Conservation (phyloP, 2,329 filamentous ascomycete genomes). For the Aspergillus piperis region DNA sequence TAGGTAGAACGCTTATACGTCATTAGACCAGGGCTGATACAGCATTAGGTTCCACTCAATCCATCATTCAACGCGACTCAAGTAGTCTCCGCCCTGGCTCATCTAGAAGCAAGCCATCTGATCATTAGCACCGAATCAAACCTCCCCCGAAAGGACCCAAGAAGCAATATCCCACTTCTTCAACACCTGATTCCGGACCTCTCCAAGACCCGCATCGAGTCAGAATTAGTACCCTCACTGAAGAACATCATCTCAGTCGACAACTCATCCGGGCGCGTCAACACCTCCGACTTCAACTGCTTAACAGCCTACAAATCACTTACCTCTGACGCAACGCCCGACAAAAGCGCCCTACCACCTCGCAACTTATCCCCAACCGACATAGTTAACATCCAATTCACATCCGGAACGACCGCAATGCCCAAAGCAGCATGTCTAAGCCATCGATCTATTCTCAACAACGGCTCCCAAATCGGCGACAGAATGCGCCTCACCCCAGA, state of each 20-base stretch:
- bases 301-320: constrained; percentile 52
- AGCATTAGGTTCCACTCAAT: constrained; percentile 74
- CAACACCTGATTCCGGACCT: constrained; percentile 56
- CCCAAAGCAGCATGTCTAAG: constrained; percentile 91
- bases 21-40: not conserved
- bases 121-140: constrained; percentile 88
- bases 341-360: constrained; percentile 46
- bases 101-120: constrained; percentile 72
- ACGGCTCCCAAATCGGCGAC: constrained; percentile 79
- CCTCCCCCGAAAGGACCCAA: constrained; percentile 65
- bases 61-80: constrained; percentile 82
- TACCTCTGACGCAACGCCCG: constrained; percentile 45
- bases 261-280: constrained; percentile 64
- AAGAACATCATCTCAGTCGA: constrained; percentile 73
- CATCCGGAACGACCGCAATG: constrained; percentile 85
- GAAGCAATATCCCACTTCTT: constrained; percentile 61
- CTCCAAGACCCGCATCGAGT: constrained; percentile 48
- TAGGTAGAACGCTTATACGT: constrained; percentile 32
- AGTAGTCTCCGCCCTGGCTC: constrained; percentile 73
- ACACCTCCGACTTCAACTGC: constrained; percentile 45
- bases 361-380: constrained; percentile 61
- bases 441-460: constrained; percentile 88
- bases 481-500: constrained; percentile 75
- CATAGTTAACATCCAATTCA: constrained; percentile 94
- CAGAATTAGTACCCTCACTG: constrained; percentile 67